Percentiles rank a stretch among this genome's conserved stretches.
Conservation (phyloP, 2,329 filamentous ascomycete species). For the Colletotrichum paranaense region DNA sequence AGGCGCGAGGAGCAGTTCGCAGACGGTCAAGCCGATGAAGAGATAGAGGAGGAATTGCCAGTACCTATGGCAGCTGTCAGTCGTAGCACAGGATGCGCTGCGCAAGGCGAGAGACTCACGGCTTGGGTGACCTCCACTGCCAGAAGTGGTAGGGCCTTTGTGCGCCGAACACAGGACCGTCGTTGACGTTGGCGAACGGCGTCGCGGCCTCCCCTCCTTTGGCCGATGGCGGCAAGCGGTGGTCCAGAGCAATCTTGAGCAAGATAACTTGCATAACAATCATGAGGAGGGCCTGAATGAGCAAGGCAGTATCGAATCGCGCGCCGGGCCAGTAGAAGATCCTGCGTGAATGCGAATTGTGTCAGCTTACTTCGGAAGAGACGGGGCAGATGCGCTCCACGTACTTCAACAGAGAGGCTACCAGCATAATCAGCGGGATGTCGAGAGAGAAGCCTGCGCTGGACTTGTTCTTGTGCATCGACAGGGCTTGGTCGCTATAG, state of each 20-base stretch:
- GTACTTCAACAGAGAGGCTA: slow-evolving; percentile 74
- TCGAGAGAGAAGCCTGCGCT: slow-evolving; percentile 78
- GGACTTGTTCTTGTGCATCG: slow-evolving; percentile 73
- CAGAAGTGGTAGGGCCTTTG: slow-evolving; percentile 81
- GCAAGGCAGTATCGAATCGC: slow-evolving; percentile 71
- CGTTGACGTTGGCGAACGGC: slow-evolving; percentile 70
- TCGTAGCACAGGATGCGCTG: background rate
- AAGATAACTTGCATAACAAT: slow-evolving; percentile 71
- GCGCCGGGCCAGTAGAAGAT: slow-evolving; percentile 78
- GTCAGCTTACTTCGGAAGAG: slow-evolving; percentile 29
- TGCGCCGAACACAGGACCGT: slow-evolving; percentile 48
- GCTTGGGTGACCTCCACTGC: slow-evolving; percentile 81
- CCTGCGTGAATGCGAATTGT: slow-evolving; percentile 49
- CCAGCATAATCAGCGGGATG: slow-evolving; percentile 78
- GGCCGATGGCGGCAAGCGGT: slow-evolving; percentile 69
- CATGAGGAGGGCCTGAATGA: slow-evolving; percentile 75
- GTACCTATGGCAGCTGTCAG: slow-evolving; percentile 62
- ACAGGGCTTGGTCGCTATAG: slow-evolving; percentile 73
- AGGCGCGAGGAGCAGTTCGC: slow-evolving; percentile 75
- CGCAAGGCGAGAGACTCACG: slow-evolving; percentile 55
- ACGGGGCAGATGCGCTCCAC: slow-evolving; percentile 27
- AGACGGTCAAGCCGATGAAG: slow-evolving; percentile 66
- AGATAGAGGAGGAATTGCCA: slow-evolving; percentile 83
- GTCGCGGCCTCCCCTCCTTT: slow-evolving; percentile 69
- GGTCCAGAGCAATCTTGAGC: slow-evolving; percentile 75